These are phyloP conservation scores for Pseudozyma thailandica DNA, from an alignment of 1,284 basidiomycete genomes.

Conservation along the genomic window DNA sequence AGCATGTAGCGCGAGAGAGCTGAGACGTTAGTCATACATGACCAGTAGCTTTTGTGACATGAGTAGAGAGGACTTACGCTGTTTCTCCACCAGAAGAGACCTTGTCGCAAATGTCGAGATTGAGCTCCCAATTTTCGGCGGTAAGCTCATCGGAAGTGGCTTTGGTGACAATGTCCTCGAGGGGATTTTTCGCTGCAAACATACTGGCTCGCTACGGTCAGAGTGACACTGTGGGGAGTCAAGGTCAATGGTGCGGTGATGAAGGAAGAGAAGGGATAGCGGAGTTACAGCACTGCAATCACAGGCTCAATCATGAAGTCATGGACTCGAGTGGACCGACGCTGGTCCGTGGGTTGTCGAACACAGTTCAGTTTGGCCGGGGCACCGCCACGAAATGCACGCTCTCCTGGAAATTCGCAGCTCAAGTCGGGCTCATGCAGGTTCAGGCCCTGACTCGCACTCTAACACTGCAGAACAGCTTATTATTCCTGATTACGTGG, in stretches of 20 bases:
- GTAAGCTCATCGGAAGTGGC: conserved; percentile 95
- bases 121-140: conserved; percentile 93
- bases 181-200: conserved; percentile 75
- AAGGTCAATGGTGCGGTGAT: neutral
- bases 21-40: neutral
- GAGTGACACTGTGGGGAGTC: too few relatives aligned
- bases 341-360: conserved; percentile 19
- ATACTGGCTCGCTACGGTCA: conserved; percentile 42
- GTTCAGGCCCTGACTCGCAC: neutral
- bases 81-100: conserved; percentile 82
- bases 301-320: neutral
- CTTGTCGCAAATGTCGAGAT: conserved; percentile 95
- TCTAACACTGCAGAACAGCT: too few relatives aligned
- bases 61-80: conserved; percentile 30
- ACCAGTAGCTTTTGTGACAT: neutral
- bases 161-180: conserved; percentile 93
- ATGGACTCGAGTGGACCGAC: neutral
- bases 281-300: neutral
- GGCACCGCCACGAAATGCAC: conserved; percentile 11
- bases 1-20: too few relatives aligned
- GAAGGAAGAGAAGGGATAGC: neutral
- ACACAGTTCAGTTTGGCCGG: neutral
- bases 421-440: neutral
- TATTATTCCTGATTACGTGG: conserved; percentile 25
- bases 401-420: neutral